Conservation (phyloP, 164 flowering plant species). For the Macadamia tetraphylla region DNA sequence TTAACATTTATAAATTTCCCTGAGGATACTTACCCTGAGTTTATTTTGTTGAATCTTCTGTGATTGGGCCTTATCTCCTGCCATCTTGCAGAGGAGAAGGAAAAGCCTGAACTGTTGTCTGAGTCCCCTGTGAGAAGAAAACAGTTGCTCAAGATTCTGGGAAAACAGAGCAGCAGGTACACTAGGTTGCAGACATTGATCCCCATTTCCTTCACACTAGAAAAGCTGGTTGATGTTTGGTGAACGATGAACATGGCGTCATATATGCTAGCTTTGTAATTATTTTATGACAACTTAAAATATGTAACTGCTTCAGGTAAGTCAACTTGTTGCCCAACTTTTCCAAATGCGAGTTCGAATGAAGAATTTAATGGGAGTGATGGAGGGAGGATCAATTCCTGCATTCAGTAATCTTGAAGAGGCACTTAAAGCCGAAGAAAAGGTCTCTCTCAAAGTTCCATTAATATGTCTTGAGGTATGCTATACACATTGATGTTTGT, state of each 20-base stretch:
- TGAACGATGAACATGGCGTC: not conserved
- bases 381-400: conserved; percentile 96
- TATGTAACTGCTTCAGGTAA: conserved; percentile 47
- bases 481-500: not conserved
- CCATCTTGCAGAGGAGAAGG: conserved; percentile 79
- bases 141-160: conserved; percentile 86
- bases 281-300: not conserved
- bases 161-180: conserved; percentile 90
- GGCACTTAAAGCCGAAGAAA: conserved; percentile 69
- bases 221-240: not conserved
- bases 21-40: too few relatives aligned
- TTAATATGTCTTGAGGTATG: not conserved
- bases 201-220: not conserved
- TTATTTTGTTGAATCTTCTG: not conserved
- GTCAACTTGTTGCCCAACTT: conserved; percentile 88
- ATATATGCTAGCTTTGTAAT: not conserved
- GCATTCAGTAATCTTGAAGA: conserved; percentile 85
- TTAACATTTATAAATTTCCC: too few relatives aligned
- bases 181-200: not conserved
- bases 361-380: conserved; percentile 91
- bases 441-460: conserved; percentile 32
- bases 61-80: not conserved
- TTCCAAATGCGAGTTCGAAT: conserved; percentile 96
- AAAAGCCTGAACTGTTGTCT: conserved; percentile 85
- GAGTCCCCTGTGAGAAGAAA: conserved; percentile 82